Percentiles rank a stretch among this genome's conserved stretches.
Conservation (phyloP, 805 yeast genomes). For the Hanseniaspora valbyensis region DNA sequence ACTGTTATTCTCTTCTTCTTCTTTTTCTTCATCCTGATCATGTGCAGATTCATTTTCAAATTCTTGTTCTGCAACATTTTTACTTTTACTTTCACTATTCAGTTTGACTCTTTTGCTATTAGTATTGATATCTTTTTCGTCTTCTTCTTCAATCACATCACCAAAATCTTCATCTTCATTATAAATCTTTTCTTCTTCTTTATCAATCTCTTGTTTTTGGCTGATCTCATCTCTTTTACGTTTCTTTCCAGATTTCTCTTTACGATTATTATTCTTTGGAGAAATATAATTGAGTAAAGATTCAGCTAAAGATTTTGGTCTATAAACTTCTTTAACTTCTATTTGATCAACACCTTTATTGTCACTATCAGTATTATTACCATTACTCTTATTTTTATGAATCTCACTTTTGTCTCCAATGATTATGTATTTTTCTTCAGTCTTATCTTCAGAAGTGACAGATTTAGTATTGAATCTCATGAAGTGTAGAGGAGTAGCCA, state of each 20-base stretch:
- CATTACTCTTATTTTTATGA: neutral
- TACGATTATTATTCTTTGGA: conserved; percentile 24
- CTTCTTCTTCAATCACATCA: too few relatives aligned
- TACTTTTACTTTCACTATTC: conserved; percentile 12
- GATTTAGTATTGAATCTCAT: conserved; percentile 9
- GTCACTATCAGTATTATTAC: neutral
- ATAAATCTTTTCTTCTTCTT: too few relatives aligned
- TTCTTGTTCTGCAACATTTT: conserved; percentile 14
- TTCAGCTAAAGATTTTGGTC: conserved; percentile 40
- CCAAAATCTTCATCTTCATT: too few relatives aligned
- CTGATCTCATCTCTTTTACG: conserved; percentile 15
- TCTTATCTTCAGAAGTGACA: neutral
- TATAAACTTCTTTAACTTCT: neutral
- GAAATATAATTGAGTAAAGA: conserved; percentile 46
- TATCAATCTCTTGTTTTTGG: conserved; percentile 13
- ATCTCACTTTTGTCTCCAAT: conserved; percentile 10
- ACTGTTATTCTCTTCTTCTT: too few relatives aligned
- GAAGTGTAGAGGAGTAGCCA: conserved; percentile 10
- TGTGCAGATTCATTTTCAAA: neutral
- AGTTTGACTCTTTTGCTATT: too few relatives aligned
- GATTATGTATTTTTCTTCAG: neutral
- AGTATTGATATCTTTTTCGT: too few relatives aligned
- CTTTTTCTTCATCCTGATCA: neutral
- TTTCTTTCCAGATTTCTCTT: conserved; percentile 24
- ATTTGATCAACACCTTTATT: too few relatives aligned